phyloP scores from a whole-genome alignment of 768 basidiomycete species.

The Pulveroboletus ravenelii region DNA sequence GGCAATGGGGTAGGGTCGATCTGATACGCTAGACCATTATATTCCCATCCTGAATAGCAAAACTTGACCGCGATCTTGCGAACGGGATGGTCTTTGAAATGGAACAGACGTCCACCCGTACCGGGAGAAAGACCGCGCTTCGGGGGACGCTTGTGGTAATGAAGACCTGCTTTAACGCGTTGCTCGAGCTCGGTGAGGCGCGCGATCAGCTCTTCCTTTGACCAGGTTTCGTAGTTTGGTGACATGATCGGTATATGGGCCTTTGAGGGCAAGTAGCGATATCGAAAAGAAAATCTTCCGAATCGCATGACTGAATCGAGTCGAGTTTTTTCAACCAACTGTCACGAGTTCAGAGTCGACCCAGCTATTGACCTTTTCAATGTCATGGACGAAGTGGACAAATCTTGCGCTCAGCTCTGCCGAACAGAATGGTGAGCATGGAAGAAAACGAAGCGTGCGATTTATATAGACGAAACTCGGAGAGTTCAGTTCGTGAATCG shows the following conservation, averaged over 20 bases:
- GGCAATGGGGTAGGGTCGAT: slow-evolving; percentile 64
- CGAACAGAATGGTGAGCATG: too few relatives aligned
- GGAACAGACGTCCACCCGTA: slow-evolving; percentile 41
- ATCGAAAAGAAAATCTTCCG: slow-evolving; percentile 30
- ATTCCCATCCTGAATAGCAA: slow-evolving; percentile 89
- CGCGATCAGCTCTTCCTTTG: slow-evolving; percentile 67
- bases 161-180: slow-evolving; percentile 10
- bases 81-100: slow-evolving; percentile 62
- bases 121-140: slow-evolving; percentile 15
- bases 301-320: slow-evolving; percentile 24
- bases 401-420: background rate
- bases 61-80: slow-evolving; percentile 94
- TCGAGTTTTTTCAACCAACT: background rate
- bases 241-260: slow-evolving; percentile 32
- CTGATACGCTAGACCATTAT: slow-evolving; percentile 87
- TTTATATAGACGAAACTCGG: background rate
- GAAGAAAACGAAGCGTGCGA: background rate
- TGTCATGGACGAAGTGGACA: too few relatives aligned
- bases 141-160: slow-evolving; percentile 2
- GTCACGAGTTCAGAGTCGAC: background rate
- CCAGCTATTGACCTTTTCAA: too few relatives aligned
- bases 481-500: too few relatives aligned
- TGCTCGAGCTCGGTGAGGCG: slow-evolving; percentile 55
- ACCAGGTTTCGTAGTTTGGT: slow-evolving; percentile 50
- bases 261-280: slow-evolving; percentile 30